Evolutionary conservation across 371 early-diverging fungal species (phyloP), one percentile per base, ranked within the genome.

Genomic region (Umbelopsis sp.): DNA sequence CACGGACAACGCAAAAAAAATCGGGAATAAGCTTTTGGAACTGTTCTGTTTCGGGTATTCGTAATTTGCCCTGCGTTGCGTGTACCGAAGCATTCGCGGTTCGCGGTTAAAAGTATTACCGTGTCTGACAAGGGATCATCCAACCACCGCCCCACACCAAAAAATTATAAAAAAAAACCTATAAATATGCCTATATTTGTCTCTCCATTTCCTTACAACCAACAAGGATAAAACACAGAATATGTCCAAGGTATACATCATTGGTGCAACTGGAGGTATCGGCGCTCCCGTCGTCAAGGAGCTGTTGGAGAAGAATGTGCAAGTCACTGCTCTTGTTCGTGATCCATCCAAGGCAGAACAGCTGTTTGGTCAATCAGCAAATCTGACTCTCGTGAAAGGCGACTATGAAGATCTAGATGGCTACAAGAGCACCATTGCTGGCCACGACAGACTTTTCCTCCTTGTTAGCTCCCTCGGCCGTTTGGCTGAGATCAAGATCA

Each of bases 211-310:
- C 12, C 12, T 41, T 41, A 41, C 12, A 1, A 10, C 0, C 7
- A 41, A 7, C 41, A 41, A 1, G 12, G 0, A 41, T 50, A 35
- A 50, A 22, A 66, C 32, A 11, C 29, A 4, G 6, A 10, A 4
- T 51, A 66, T 66, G 45, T 24, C 67, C 11, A 57, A 57, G 29
- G 63, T 77, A 4, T 77, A 69, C 50, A 50, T 80, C 25, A 22
- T 80, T 24, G 78, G 80, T 5, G 78, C 70, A 20, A 76, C 80
- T 18, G 80, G 78, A 37, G 71, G 76, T n/a, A 67, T 74, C 65
- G 80, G 78, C 12, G 25, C 38, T 4, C 65, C 48, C 6, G 29
- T 53, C 24, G 75, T 74, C 0, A 16, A 57, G 16, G 71, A 71
- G 16, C 65, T 80, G 1, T 38, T 73, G 6, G 63, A 53, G 10